A percentile compares a stretch with the other conserved stretches of the same genome.
phyloP scores from a whole-genome alignment of 2,329 filamentous ascomycete genomes.

The Samsoniella hepiali region DNA sequence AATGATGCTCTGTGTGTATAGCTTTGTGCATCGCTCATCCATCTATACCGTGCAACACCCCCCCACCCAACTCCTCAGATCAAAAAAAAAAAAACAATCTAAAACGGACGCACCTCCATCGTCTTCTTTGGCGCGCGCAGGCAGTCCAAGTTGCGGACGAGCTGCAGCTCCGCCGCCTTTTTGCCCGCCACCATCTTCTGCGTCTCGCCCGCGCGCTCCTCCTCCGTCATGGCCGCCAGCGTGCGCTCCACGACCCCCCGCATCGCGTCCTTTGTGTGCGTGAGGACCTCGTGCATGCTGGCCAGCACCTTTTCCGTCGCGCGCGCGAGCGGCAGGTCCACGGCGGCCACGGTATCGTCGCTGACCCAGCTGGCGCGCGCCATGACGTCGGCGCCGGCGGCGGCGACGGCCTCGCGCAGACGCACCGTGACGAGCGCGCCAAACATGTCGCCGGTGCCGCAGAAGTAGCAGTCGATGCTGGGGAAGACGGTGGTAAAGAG shows the following conservation, averaged over 20 bases:
- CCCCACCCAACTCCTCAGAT: too few species aligned
- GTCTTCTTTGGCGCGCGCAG: slow-evolving; percentile 63
- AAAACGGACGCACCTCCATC: slow-evolving; percentile 53
- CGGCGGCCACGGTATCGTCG: slow-evolving; percentile 64
- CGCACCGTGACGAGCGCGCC: slow-evolving; percentile 85
- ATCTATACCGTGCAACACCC: not conserved
- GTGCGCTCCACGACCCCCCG: slow-evolving; percentile 45
- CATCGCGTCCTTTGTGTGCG: slow-evolving; percentile 65
- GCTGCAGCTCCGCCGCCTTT: slow-evolving; percentile 82
- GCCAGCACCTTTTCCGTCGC: slow-evolving; percentile 85
- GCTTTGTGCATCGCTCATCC: not conserved
- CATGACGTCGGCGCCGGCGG: slow-evolving; percentile 43
- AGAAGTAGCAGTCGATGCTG: slow-evolving; percentile 88
- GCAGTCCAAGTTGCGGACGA: slow-evolving; percentile 71
- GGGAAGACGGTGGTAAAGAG: slow-evolving; percentile 87
- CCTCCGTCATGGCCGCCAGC: slow-evolving; percentile 41
- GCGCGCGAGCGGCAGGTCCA: slow-evolving; percentile 75
- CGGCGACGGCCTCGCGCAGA: slow-evolving; percentile 73
- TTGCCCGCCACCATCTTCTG: slow-evolving; percentile 63
- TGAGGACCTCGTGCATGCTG: slow-evolving; percentile 85
- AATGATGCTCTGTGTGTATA: not conserved
- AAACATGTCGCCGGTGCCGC: slow-evolving; percentile 98
- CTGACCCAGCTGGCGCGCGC: slow-evolving; percentile 68
- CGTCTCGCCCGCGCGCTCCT: slow-evolving; percentile 50
- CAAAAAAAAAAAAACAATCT: slow-evolving; percentile 10